Base-by-base conservation (phyloP, 2,329 filamentous ascomycete genomes). In the Calonectria pauciramosa region DNA sequence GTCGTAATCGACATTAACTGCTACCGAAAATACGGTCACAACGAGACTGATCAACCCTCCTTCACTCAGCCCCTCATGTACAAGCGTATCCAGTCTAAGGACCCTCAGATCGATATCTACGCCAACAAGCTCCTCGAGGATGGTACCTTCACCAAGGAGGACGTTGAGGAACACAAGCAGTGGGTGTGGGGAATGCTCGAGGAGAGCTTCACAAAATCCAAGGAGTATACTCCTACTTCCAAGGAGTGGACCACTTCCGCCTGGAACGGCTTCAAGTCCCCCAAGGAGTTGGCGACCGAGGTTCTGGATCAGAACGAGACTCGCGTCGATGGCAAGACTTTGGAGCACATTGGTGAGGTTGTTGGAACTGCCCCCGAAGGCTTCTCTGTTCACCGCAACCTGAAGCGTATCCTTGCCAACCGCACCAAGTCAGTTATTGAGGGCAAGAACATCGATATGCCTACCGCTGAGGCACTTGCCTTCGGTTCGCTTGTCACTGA, bases 1-100 rank as follows among this genome's bases (percentile, higher is more conserved):
- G 96, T 99, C 77, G 96, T 99, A 80, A 95, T 99, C 83, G 97
- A 99, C 86, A 92, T 99, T 82, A 96, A 99, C 84, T 99, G 97
- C 91, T 99, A 99, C 91, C 94, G 97, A 84, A 99, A 99, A 89
- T 93, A 98, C 86, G 97, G 97, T 76, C 97, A 99, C 92, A 99
- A 99, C 88, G 97, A 99, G 90, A 99, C 97, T 14, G 97, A 99
- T 85, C 97, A 99, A 90, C 97, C 97, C 63, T 98, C 96, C 51
- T 99, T 99, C 90, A 99, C 97, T n/a, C 97, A 99, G 86, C 97
- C 97, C 51, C 89, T 98, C 80, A 99, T 99, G 97, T 99, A 99
- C 92, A 98, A 99, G 93, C 95, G 94, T 83, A 99, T 99, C 84
- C 91, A 93, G 80, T 90, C 93, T 74, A 95, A 99, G 85, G 91